A percentile compares a stretch with the other conserved stretches of the same genome.
These are phyloP conservation scores for Picochlorum sp. DNA, from an alignment of 139 green algal species.

Conservation along the genomic window DNA sequence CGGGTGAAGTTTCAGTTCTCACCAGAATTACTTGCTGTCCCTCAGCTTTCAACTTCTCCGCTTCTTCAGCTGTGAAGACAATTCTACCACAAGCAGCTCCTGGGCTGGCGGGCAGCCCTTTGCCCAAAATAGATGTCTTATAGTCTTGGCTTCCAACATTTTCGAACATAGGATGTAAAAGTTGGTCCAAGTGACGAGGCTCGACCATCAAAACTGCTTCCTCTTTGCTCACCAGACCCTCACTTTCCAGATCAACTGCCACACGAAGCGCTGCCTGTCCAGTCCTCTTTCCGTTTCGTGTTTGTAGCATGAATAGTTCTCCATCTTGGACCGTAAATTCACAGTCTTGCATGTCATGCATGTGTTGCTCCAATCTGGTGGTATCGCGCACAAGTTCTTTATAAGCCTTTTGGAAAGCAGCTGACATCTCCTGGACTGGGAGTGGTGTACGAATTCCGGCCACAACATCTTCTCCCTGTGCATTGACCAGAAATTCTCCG, in stretches of 20 bases:
- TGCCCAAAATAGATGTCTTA: constrained; percentile 48
- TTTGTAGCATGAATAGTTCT: constrained; percentile 82
- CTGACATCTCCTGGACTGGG: constrained; percentile 51
- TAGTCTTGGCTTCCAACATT: constrained; percentile 31
- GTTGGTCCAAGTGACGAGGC: constrained; percentile 76
- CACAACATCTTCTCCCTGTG: constrained; percentile 83
- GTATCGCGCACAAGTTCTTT: constrained; percentile 58
- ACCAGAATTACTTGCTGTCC: constrained; percentile 57
- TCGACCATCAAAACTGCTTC: constrained; percentile 73
- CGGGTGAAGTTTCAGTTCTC: constrained; percentile 66
- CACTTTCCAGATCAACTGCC: constrained; percentile 59
- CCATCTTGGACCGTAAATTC: constrained; percentile 86
- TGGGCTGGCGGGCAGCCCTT: constrained; percentile 70
- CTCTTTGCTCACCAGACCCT: constrained; percentile 36
- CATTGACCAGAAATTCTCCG: constrained; percentile 83
- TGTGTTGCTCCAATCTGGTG: constrained; percentile 63
- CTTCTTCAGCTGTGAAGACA: constrained; percentile 72
- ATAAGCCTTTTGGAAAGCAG: constrained; percentile 65
- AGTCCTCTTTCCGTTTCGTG: constrained; percentile 76
- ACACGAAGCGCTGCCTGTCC: constrained; percentile 64
- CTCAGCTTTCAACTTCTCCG: constrained; percentile 46
- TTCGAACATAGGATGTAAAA: constrained; percentile 75
- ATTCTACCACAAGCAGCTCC: constrained; percentile 70
- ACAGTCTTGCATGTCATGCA: constrained; percentile 84
- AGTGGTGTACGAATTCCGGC: constrained; percentile 76